phyloP scores from a whole-genome alignment of 768 basidiomycete genomes.

The Rhodotorula graminis region DNA sequence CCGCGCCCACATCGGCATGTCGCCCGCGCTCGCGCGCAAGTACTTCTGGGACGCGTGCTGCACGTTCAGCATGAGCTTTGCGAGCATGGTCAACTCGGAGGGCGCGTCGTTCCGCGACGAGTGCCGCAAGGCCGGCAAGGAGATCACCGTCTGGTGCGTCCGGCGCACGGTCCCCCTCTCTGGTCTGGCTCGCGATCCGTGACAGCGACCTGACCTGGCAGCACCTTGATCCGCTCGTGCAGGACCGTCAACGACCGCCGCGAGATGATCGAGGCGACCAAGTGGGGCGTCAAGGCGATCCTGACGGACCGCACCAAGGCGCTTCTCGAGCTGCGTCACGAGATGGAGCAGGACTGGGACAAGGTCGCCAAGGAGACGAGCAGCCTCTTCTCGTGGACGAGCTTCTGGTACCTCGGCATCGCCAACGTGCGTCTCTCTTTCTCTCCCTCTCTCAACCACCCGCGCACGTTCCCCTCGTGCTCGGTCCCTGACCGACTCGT shows the following conservation, averaged over 20 bases:
- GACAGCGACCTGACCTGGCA: slow-evolving; percentile 58
- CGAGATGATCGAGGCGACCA: slow-evolving; percentile 49
- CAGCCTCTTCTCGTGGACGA: slow-evolving; percentile 19
- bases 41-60: slow-evolving; percentile 87
- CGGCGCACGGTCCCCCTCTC: not conserved
- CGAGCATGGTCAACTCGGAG: slow-evolving; percentile 62
- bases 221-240: slow-evolving; percentile 57
- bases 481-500: not conserved
- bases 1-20: slow-evolving; percentile 76
- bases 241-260: slow-evolving; percentile 76
- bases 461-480: not conserved
- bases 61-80: slow-evolving; percentile 79
- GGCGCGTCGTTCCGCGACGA: slow-evolving; percentile 69
- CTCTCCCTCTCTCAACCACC: not conserved
- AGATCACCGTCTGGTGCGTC: not conserved
- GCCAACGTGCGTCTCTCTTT: slow-evolving; percentile 22
- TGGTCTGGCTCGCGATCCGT: not conserved
- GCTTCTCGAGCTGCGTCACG: slow-evolving; percentile 38
- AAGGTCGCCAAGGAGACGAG: slow-evolving; percentile 30
- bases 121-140: slow-evolving; percentile 57
- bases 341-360: slow-evolving; percentile 37
- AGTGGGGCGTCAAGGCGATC: slow-evolving; percentile 71
- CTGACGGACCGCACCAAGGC: slow-evolving; percentile 59
- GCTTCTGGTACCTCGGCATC: slow-evolving; percentile 22
- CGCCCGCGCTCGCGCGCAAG: slow-evolving; percentile 64